These are phyloP conservation scores for Tolypocladium pustulatum DNA, from an alignment of 2,329 filamentous ascomycete genomes.

Conservation along the genomic window DNA sequence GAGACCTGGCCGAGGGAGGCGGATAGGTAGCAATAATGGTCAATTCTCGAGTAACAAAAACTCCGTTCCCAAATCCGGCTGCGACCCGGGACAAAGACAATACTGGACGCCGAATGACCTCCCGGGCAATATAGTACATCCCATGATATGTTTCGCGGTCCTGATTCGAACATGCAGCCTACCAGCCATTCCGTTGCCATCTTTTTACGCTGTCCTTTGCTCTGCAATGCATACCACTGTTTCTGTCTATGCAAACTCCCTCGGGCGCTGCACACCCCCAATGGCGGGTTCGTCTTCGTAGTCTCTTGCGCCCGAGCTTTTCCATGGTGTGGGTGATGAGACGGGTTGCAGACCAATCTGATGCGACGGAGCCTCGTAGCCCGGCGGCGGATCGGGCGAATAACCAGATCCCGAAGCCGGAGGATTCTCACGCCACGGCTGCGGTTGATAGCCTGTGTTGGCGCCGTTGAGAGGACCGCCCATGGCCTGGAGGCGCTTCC, in stretches of 20 bases:
- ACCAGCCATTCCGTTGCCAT: not conserved
- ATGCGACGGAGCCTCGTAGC: constrained; percentile 21
- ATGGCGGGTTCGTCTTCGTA: constrained; percentile 20
- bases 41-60: not conserved
- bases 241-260: constrained; percentile 19
- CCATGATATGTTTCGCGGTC: not conserved
- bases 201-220: not conserved
- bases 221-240: not conserved
- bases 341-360: constrained; percentile 17
- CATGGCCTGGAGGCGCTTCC: constrained; percentile 5
- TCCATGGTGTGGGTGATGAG: constrained; percentile 17
- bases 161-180: not conserved
- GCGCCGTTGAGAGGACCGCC: constrained; percentile 4
- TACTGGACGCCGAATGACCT: not conserved
- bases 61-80: not conserved
- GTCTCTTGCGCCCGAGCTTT: constrained; percentile 12
- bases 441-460: constrained; percentile 14
- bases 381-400: constrained; percentile 19
- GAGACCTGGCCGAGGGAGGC: not conserved
- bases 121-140: not conserved
- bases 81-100: not conserved
- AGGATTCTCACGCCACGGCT: constrained; percentile 16
- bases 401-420: constrained; percentile 10
- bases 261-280: constrained; percentile 18
- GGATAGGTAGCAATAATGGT: not conserved